Conservation (phyloP, 139 green algal genomes). For the Nannochloris sp. region DNA sequence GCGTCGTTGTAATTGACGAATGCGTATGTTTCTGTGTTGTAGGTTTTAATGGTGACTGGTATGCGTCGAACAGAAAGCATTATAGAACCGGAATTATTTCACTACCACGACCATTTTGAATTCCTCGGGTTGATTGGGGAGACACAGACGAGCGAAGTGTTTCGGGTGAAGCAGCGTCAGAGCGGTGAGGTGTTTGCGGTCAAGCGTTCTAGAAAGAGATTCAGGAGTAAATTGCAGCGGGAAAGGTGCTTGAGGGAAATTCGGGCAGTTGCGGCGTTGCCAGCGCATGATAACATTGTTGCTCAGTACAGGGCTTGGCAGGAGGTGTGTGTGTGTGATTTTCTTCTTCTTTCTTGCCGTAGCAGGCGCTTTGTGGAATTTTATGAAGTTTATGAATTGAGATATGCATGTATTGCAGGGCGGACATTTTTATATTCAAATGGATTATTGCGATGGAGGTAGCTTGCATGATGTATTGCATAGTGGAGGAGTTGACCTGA, state of each 20-base stretch:
- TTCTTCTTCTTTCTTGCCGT: background rate
- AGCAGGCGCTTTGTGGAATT: background rate
- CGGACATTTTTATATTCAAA: conserved; percentile 68
- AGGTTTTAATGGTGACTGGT: conserved; percentile 53
- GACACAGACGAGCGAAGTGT: conserved; percentile 49
- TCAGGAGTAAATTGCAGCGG: conserved; percentile 37
- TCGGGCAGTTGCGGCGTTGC: conserved; percentile 44
- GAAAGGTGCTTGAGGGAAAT: conserved; percentile 56
- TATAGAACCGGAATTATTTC: conserved; percentile 49
- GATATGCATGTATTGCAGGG: conserved; percentile 3
- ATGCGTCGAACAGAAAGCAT: conserved; percentile 42
- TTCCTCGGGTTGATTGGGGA: conserved; percentile 49
- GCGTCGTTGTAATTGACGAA: background rate
- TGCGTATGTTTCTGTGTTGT: background rate
- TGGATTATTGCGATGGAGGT: conserved; percentile 48
- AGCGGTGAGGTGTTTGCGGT: conserved; percentile 46
- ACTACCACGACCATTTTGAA: conserved; percentile 66
- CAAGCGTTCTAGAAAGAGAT: conserved; percentile 33
- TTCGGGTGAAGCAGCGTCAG: conserved; percentile 38
- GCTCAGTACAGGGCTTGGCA: conserved; percentile 67
- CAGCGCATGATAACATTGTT: conserved; percentile 62
- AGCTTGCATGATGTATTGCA: conserved; percentile 28
- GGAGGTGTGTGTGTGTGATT: conserved; percentile 23
- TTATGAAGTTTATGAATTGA: background rate
- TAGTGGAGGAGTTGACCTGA: background rate